Conservation (phyloP, 2,329 filamentous ascomycete species). For the Verticillium longisporum region DNA sequence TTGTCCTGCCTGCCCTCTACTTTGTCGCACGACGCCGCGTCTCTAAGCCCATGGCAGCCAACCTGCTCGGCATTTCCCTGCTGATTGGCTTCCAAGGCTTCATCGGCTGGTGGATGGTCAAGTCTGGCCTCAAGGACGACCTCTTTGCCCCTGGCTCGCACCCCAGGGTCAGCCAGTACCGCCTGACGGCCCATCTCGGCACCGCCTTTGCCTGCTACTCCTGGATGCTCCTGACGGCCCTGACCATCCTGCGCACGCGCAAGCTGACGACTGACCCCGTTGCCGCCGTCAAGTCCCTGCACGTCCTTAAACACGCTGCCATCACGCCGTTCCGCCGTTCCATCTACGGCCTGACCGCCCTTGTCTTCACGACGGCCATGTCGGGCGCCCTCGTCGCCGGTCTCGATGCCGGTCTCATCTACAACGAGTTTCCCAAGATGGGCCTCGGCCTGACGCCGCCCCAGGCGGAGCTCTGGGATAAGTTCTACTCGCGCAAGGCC, state of each 20-base stretch:
- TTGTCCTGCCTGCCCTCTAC: conserved; percentile 81
- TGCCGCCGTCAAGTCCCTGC: conserved; percentile 52
- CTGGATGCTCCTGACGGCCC: conserved; percentile 87
- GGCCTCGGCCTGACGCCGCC: conserved; percentile 77
- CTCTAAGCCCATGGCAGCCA: conserved; percentile 67
- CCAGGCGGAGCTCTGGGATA: conserved; percentile 72
- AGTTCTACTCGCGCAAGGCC: conserved; percentile 73
- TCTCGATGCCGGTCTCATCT: conserved; percentile 92
- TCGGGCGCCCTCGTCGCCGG: conserved; percentile 91
- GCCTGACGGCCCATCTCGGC: conserved; percentile 80
- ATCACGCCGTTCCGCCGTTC: conserved; percentile 68
- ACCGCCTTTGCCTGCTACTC: conserved; percentile 90
- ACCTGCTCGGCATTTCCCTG: conserved; percentile 74
- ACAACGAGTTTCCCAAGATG: conserved; percentile 98
- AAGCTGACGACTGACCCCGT: conserved; percentile 62
- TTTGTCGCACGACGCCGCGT: conserved; percentile 78
- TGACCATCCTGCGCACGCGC: conserved; percentile 74
- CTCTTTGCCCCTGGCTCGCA: conserved; percentile 86
- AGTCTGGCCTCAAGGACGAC: conserved; percentile 91
- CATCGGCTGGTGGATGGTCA: conserved; percentile 99
- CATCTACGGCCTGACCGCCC: conserved; percentile 60
- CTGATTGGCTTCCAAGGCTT: conserved; percentile 93
- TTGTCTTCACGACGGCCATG: conserved; percentile 87
- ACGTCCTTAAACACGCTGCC: conserved; percentile 57
- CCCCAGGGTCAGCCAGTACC: conserved; percentile 90